These are phyloP conservation scores for Naganishia antarctica DNA, from an alignment of 768 basidiomycete genomes.

Conservation along the genomic window DNA sequence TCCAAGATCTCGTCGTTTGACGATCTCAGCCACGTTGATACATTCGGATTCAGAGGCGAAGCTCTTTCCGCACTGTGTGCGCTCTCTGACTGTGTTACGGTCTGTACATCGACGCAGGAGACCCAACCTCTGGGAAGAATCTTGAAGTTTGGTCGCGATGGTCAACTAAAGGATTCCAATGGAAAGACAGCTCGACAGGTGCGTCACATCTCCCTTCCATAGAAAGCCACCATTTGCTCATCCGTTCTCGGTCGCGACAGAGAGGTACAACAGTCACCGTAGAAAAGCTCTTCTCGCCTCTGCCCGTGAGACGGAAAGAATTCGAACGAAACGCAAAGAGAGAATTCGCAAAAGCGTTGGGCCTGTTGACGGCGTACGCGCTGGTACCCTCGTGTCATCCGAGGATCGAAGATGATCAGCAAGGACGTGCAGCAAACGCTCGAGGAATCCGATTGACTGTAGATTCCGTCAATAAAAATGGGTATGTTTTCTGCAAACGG, in stretches of 20 bases:
- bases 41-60: conserved; percentile 95
- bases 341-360: conserved; percentile 80
- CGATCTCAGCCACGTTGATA: conserved; percentile 66
- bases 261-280: conserved; percentile 78
- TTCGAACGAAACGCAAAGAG: conserved; percentile 80
- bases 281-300: conserved; percentile 65
- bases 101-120: conserved; percentile 67
- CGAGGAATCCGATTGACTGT: conserved; percentile 68
- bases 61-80: conserved; percentile 91
- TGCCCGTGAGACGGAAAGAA: conserved; percentile 89
- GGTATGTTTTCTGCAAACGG: conserved; percentile 54
- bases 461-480: conserved; percentile 61
- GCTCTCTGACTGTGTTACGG: conserved; percentile 62
- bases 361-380: conserved; percentile 79
- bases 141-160: conserved; percentile 67
- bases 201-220: conserved; percentile 29
- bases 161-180: conserved; percentile 56
- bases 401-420: conserved; percentile 16
- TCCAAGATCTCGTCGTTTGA: conserved; percentile 74
- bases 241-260: conserved; percentile 51
- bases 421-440: conserved; percentile 45
- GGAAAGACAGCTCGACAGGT: conserved; percentile 70
- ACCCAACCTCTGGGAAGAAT: conserved; percentile 73
- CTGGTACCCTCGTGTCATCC: conserved; percentile 60
- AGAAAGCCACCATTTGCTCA: not conserved